Conservation (phyloP, 257 asterid species). For the Salvia rosmarinus region DNA sequence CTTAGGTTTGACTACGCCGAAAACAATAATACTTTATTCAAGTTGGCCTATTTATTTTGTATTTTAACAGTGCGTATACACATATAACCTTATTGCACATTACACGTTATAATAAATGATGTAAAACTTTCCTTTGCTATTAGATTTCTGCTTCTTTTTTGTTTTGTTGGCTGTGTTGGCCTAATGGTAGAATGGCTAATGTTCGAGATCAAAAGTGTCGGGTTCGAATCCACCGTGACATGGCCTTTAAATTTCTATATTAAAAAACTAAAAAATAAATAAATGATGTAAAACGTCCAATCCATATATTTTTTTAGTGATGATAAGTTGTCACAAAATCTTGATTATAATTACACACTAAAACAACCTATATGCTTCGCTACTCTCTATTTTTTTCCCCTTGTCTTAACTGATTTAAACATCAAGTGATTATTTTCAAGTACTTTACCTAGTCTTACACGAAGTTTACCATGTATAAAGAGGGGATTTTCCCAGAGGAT, state of each 20-base stretch:
- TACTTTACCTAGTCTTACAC: neutral
- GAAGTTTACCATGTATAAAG: neutral
- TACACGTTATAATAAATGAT: neutral
- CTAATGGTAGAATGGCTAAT: too few relatives aligned
- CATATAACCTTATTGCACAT: neutral
- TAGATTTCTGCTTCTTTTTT: too few relatives aligned
- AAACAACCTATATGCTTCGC: neutral
- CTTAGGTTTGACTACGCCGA: slow-evolving; percentile 21
- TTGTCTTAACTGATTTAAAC: too few relatives aligned
- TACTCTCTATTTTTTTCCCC: too few relatives aligned
- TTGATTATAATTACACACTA: neutral
- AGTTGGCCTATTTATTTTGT: neutral
- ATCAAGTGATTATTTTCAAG: too few relatives aligned
- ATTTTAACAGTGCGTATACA: neutral
- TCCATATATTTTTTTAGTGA: neutral
- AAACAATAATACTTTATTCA: neutral
- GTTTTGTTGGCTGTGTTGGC: too few relatives aligned
- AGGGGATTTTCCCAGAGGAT: too few relatives aligned
- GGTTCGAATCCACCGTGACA: too few relatives aligned
- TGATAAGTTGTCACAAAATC: neutral
- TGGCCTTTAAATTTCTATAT: too few relatives aligned
- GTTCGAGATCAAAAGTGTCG: too few relatives aligned
- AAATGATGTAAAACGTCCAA: neutral
- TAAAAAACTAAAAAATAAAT: too few relatives aligned
- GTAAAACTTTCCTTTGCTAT: too few relatives aligned